Conservation (phyloP, 2,329 filamentous ascomycete genomes). For the Nectriaceae sp. region DNA sequence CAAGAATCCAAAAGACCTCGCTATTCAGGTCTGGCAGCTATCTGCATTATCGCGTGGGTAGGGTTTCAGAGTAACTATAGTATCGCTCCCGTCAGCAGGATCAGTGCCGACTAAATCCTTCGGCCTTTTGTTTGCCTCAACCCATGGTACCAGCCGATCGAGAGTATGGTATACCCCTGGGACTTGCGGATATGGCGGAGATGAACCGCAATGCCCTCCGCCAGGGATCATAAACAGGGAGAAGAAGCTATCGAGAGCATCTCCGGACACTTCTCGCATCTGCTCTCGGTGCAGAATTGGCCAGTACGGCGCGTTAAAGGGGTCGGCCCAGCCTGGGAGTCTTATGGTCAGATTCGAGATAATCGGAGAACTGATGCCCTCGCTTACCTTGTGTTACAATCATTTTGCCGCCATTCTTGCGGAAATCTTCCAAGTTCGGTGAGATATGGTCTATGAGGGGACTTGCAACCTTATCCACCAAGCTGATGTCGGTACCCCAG, state of each 20-base stretch:
- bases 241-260: slow-evolving; percentile 2
- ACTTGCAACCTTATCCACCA: slow-evolving; percentile 2
- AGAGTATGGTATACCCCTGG: background rate
- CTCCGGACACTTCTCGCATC: background rate
- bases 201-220: slow-evolving; percentile 4
- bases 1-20: too few species aligned
- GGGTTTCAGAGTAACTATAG: too few species aligned
- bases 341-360: background rate
- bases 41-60: too few species aligned
- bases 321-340: slow-evolving; percentile 5
- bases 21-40: too few species aligned
- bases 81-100: too few species aligned
- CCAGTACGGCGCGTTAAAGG: slow-evolving; percentile 5
- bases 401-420: background rate
- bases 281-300: slow-evolving; percentile 2
- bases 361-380: background rate
- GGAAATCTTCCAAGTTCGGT: background rate
- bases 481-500: slow-evolving; percentile 1
- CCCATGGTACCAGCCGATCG: background rate
- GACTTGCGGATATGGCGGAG: slow-evolving; percentile 1
- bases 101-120: too few species aligned
- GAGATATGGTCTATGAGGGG: slow-evolving; percentile 4
- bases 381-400: background rate
- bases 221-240: slow-evolving; percentile 6
- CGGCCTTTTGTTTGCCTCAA: background rate